These are phyloP conservation scores for Phytopythium sindhum DNA, from an alignment of 352 stramenopile genomes.

Conservation along the genomic window DNA sequence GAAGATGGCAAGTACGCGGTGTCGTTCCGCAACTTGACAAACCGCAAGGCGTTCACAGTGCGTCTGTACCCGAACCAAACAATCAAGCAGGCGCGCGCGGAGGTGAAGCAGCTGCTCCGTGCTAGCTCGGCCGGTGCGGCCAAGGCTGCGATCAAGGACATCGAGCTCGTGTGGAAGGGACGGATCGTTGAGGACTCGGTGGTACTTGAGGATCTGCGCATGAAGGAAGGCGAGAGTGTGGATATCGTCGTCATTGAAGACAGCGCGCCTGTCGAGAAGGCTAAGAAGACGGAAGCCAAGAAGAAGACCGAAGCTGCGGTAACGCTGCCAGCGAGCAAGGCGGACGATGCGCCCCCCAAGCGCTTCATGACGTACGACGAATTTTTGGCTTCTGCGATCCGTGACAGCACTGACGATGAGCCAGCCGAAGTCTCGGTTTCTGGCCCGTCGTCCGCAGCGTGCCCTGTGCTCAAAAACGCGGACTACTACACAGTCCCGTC, in stretches of 20 bases:
- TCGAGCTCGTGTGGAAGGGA: slow-evolving; percentile 62
- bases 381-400: slow-evolving; percentile 66
- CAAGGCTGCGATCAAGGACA: slow-evolving; percentile 37
- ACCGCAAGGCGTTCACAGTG: slow-evolving; percentile 68
- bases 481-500: slow-evolving; percentile 80
- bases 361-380: slow-evolving; percentile 83
- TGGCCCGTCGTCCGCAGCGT: slow-evolving; percentile 34
- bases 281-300: slow-evolving; percentile 26
- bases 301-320: slow-evolving; percentile 27
- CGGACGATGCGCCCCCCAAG: slow-evolving; percentile 31
- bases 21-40: slow-evolving; percentile 60
- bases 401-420: slow-evolving; percentile 37
- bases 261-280: slow-evolving; percentile 15
- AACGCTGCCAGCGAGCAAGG: slow-evolving; percentile 1
- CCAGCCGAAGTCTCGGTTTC: slow-evolving; percentile 18
- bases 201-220: slow-evolving; percentile 40
- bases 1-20: slow-evolving; percentile 57
- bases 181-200: slow-evolving; percentile 48
- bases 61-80: slow-evolving; percentile 45
- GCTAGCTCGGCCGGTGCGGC: slow-evolving; percentile 25
- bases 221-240: slow-evolving; percentile 64
- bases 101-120: slow-evolving; percentile 58
- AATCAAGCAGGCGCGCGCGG: slow-evolving; percentile 48
- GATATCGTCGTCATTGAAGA: slow-evolving; percentile 74
- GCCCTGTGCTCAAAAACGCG: slow-evolving; percentile 65